These are phyloP conservation scores for Austroboletus eburneus DNA, from an alignment of 768 basidiomycete species.

Conservation along the genomic window DNA sequence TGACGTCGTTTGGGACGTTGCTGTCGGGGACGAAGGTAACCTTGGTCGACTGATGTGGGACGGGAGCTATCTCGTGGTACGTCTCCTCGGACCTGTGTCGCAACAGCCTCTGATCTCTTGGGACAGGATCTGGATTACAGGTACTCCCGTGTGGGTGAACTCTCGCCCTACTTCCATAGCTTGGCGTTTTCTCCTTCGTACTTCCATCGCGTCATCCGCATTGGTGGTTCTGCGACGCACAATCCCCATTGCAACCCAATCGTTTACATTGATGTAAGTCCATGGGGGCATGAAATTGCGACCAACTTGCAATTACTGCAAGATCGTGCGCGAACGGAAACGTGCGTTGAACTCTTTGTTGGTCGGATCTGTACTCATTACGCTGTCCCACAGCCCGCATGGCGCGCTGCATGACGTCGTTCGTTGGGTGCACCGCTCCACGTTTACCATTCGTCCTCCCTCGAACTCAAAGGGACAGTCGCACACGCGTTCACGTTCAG, in stretches of 20 bases:
- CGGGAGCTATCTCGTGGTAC: constrained; percentile 80
- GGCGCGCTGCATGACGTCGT: constrained; percentile 77
- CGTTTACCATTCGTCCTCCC: constrained; percentile 61
- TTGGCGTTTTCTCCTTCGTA: constrained; percentile 84
- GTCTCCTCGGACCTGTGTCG: constrained; percentile 26
- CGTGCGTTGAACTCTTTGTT: constrained; percentile 45
- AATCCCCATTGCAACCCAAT: constrained; percentile 57
- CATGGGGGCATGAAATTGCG: constrained; percentile 78
- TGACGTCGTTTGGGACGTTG: constrained; percentile 85
- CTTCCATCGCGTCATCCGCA: constrained; percentile 81
- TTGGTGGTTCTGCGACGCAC: constrained; percentile 27
- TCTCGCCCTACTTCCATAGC: constrained; percentile 76
- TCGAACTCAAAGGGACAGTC: constrained; percentile 24
- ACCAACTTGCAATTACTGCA: constrained; percentile 71
- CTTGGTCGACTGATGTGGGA: constrained; percentile 84
- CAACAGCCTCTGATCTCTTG: neutral
- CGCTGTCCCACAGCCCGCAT: constrained; percentile 52
- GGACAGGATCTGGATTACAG: constrained; percentile 84
- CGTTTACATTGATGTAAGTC: constrained; percentile 66
- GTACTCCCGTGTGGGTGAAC: constrained; percentile 69
- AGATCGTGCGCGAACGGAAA: constrained; percentile 73
- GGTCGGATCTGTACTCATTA: constrained; percentile 5
- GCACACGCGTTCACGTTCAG: constrained; percentile 24
- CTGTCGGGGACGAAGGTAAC: constrained; percentile 83
- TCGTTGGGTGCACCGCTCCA: constrained; percentile 80